Evolutionary conservation across 108 stramenopile genomes (phyloP).

Genomic region (Phaeodactylum tricornutum): DNA sequence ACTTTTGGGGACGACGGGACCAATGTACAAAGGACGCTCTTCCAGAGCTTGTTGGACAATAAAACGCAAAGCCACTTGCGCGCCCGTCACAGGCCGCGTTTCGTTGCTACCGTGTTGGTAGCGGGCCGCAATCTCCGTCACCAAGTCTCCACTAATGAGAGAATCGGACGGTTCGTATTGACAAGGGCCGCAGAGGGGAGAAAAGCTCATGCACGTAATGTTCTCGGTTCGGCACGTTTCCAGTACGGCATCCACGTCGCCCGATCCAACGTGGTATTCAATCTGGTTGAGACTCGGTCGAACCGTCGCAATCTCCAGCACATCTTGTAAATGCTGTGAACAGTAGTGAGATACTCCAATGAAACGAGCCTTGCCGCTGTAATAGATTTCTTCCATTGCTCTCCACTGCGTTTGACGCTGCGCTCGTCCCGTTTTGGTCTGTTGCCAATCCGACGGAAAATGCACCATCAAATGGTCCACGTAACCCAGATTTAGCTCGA

Average conservation of each 20-base stretch:
- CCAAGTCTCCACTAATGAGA: slow-evolving; percentile 31
- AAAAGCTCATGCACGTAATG: slow-evolving; percentile 52
- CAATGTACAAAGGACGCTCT: slow-evolving; percentile 11
- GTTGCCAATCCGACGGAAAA: slow-evolving; percentile 44
- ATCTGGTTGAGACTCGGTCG: slow-evolving; percentile 46
- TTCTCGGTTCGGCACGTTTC: slow-evolving; percentile 21
- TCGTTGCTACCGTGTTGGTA: too few relatives aligned
- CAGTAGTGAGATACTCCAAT: slow-evolving; percentile 57
- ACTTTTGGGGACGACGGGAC: slow-evolving; percentile 45
- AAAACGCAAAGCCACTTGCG: slow-evolving; percentile 40
- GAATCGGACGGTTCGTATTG: slow-evolving; percentile 25
- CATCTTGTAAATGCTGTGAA: slow-evolving; percentile 34
- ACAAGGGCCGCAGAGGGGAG: slow-evolving; percentile 51
- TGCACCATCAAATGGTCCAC: slow-evolving; percentile 57
- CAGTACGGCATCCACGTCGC: slow-evolving; percentile 37
- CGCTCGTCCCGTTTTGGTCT: slow-evolving; percentile 5
- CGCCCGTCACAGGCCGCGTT: slow-evolving; percentile 28
- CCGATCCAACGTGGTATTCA: slow-evolving; percentile 52
- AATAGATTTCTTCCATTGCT: slow-evolving; percentile 37
- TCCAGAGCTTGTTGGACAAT: slow-evolving; percentile 43
- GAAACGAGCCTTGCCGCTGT: slow-evolving; percentile 21
- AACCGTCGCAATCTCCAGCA: slow-evolving; percentile 35
- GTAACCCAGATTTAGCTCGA: slow-evolving; percentile 33
- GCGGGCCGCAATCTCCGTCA: slow-evolving; percentile 25
- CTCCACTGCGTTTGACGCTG: slow-evolving; percentile 39